Conservation (phyloP, 805 yeast genomes). For the Yamadazyma paraphyllophila region DNA sequence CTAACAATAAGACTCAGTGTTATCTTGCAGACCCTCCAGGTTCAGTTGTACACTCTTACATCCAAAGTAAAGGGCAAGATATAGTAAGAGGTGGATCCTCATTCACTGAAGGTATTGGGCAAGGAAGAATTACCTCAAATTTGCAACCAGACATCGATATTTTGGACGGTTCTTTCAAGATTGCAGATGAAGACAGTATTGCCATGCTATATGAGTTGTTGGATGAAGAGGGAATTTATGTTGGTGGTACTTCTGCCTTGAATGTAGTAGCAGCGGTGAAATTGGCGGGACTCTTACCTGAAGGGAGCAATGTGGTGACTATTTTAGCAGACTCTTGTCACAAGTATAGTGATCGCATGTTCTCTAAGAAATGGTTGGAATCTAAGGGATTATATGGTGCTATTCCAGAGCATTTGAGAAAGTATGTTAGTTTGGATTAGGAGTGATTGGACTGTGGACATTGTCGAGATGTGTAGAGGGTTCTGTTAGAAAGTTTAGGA, state of each 20-base stretch:
- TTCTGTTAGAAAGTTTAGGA: no score
- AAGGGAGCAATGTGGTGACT: slow-evolving; percentile 79
- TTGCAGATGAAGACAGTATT: slow-evolving; percentile 79
- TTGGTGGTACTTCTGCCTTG: slow-evolving; percentile 89
- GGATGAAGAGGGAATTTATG: slow-evolving; percentile 85
- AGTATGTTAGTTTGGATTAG: slow-evolving; percentile 47
- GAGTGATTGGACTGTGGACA: no score
- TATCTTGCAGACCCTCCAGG: slow-evolving; percentile 94
- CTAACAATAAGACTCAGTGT: slow-evolving; percentile 54
- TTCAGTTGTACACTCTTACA: slow-evolving; percentile 75
- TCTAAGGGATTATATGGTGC: slow-evolving; percentile 61
- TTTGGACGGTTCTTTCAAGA: slow-evolving; percentile 76
- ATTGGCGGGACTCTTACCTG: slow-evolving; percentile 74
- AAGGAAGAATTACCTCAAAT: slow-evolving; percentile 87
- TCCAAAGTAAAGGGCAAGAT: slow-evolving; percentile 65
- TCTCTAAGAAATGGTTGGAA: slow-evolving; percentile 74
- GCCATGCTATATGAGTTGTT: slow-evolving; percentile 78
- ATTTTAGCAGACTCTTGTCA: slow-evolving; percentile 90
- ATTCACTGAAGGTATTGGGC: slow-evolving; percentile 96
- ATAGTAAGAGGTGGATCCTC: slow-evolving; percentile 77
- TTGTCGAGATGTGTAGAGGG: no score
- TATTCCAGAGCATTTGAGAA: slow-evolving; percentile 67
- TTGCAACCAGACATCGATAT: slow-evolving; percentile 67
- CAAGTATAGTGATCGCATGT: slow-evolving; percentile 78
- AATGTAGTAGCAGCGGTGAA: slow-evolving; percentile 87